phyloP scores from a whole-genome alignment of 305 asterid species.

The Solanum hybrid region DNA sequence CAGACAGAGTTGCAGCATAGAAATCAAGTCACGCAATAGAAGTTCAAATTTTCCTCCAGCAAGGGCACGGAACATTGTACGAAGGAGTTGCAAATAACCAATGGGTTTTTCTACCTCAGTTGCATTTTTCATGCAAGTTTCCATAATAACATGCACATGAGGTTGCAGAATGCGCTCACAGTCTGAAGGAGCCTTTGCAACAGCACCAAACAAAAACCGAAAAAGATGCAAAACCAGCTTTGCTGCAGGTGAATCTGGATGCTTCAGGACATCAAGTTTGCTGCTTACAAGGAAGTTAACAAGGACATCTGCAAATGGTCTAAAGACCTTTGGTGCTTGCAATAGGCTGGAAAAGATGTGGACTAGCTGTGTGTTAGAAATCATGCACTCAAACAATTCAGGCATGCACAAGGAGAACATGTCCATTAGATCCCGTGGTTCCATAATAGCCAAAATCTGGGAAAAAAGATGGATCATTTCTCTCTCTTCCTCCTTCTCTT shows the following conservation, averaged over 20 bases:
- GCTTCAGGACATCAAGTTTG: conserved; percentile 98
- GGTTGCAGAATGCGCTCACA: conserved; percentile 98
- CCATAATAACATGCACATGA: conserved; percentile 91
- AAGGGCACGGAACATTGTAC: conserved; percentile 96
- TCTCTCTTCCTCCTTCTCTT: conserved; percentile 98
- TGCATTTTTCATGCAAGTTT: conserved; percentile 93
- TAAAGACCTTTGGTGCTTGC: conserved; percentile 91
- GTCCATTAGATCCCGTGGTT: conserved; percentile 98
- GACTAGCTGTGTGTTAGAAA: conserved; percentile 86
- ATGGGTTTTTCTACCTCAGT: conserved; percentile 89
- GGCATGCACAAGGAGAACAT: conserved; percentile 99
- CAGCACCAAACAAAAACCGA: conserved; percentile 81
- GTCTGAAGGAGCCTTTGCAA: conserved; percentile 93
- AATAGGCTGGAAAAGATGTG: conserved; percentile 88
- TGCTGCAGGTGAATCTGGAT: conserved; percentile 97
- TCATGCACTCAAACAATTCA: conserved; percentile 97
- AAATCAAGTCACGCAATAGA: conserved; percentile 82
- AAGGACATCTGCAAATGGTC: conserved; percentile 96
- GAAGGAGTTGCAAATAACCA: conserved; percentile 93
- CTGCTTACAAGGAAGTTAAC: conserved; percentile 92
- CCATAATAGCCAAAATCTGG: conserved; percentile 95
- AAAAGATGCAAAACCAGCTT: conserved; percentile 97
- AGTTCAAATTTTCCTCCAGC: conserved; percentile 97
- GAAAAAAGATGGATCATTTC: conserved; percentile 93
- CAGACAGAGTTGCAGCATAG: conserved; percentile 86